These are phyloP conservation scores for Blastocystis sp. DNA, from an alignment of 352 stramenopile species.

Conservation along the genomic window DNA sequence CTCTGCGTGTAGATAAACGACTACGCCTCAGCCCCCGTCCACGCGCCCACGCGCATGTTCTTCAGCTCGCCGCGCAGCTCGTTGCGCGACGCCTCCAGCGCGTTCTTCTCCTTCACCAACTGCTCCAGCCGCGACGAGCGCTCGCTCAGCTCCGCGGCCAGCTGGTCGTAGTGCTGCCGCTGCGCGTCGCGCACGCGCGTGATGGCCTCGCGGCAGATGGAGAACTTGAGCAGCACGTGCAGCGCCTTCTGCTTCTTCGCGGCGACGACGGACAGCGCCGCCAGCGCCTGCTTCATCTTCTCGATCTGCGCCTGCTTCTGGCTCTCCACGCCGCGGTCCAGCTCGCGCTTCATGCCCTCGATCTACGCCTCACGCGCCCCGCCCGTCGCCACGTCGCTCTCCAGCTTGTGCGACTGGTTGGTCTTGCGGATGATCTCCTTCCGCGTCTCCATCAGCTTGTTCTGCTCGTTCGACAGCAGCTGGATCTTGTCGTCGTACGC, in stretches of 20 bases:
- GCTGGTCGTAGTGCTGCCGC: background rate
- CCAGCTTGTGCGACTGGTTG: background rate
- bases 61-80: slow-evolving; percentile 72
- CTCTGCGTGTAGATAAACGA: slow-evolving; percentile 64
- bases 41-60: slow-evolving; percentile 71
- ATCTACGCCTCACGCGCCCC: background rate
- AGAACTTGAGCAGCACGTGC: background rate
- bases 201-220: slow-evolving; percentile 9
- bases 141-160: background rate
- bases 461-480: background rate
- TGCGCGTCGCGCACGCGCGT: background rate
- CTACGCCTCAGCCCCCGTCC: background rate
- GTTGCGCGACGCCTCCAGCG: slow-evolving; percentile 72
- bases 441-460: background rate
- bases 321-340: slow-evolving; percentile 61
- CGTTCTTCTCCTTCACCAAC: slow-evolving; percentile 71
- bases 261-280: background rate
- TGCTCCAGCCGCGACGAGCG: background rate
- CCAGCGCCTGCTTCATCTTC: slow-evolving; percentile 69
- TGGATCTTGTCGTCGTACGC: slow-evolving; percentile 70
- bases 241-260: background rate
- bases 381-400: background rate
- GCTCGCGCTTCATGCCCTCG: background rate
- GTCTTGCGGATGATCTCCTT: background rate
- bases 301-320: slow-evolving; percentile 74